Evolutionary conservation across 1,284 basidiomycete genomes (phyloP), one percentile per base, ranked within the genome.

Genomic region (Sphagnurus paluster): DNA sequence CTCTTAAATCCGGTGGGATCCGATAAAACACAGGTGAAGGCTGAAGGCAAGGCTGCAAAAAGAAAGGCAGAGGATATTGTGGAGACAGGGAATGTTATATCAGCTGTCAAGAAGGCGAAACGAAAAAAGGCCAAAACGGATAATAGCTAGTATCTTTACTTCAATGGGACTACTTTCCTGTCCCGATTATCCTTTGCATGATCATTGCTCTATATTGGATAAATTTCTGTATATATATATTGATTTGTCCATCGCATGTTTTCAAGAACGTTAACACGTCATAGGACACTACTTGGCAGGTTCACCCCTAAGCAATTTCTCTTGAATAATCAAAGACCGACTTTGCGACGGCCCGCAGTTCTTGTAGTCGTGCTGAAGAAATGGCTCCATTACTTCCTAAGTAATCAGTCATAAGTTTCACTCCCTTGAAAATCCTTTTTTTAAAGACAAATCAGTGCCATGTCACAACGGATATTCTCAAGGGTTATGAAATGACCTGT

Each of bases 71-170:
- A 64, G 3, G 66, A 68, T 23, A 58, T 51, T 29, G 54, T 62
- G 4, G 61, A 60, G n/a, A 56, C 58, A 8, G 55, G 58, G 16
- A 56, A 50, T 39, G 51, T 53, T 5, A 46, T 55, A 21, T 28
- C 39, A n/a, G 55, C 47, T 29, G 52, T 61, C 46, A 73, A 71
- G 53, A 77, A 72, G 57, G 57, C 62, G 39, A 80, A 76, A 60
- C 72, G 72, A 53, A 85, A 80, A 68, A 83, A 78, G 63, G 68
- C 67, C 47, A 77, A 74, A 71, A 70, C 60, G 57, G 60, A 56
- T 19, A 29, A 39, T 19, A 11, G 24, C 2, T 39, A 38, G 37
- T 11, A 5, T 34, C 20, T 16, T 34, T 14, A 16, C 20, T 38
- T 14, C 2, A n/a, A 38, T 36, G 44, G 48, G 42, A 43, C 32